Conservation (phyloP, 2,329 filamentous ascomycete species). For the Cladosporium phlei region DNA sequence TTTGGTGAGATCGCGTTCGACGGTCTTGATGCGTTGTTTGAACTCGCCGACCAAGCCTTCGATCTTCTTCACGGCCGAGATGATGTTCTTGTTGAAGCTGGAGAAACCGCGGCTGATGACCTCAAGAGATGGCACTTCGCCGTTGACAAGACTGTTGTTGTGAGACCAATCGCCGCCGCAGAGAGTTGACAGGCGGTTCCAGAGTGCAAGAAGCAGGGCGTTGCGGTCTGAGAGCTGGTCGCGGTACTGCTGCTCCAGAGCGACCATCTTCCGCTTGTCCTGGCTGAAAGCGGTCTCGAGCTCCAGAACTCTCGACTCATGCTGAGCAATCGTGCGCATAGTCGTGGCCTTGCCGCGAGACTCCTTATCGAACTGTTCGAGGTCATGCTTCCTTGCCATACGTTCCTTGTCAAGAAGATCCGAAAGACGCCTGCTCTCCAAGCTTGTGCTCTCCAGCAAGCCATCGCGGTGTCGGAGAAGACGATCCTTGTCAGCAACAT, state of each 20-base stretch:
- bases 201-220: slow-evolving; percentile 77
- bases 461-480: slow-evolving; percentile 84
- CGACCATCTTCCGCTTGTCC: slow-evolving; percentile 70
- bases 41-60: slow-evolving; percentile 75
- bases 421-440: slow-evolving; percentile 78
- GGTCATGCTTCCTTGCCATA: slow-evolving; percentile 76
- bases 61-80: slow-evolving; percentile 80
- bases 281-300: slow-evolving; percentile 74
- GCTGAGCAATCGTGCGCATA: slow-evolving; percentile 76
- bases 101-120: slow-evolving; percentile 79
- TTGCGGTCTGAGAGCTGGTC: slow-evolving; percentile 89
- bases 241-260: slow-evolving; percentile 73
- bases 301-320: slow-evolving; percentile 78
- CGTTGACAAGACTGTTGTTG: slow-evolving; percentile 81
- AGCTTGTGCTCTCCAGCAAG: slow-evolving; percentile 78
- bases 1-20: slow-evolving; percentile 87
- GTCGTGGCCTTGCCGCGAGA: slow-evolving; percentile 85
- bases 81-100: slow-evolving; percentile 83
- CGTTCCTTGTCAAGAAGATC: slow-evolving; percentile 91
- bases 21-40: slow-evolving; percentile 69
- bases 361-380: slow-evolving; percentile 79
- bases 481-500: slow-evolving; percentile 83
- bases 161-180: slow-evolving; percentile 92
- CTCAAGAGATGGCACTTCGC: slow-evolving; percentile 78
- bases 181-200: slow-evolving; percentile 79